phyloP scores from a whole-genome alignment of 2,329 filamentous ascomycete species.

The Pseudonectria buxi region DNA sequence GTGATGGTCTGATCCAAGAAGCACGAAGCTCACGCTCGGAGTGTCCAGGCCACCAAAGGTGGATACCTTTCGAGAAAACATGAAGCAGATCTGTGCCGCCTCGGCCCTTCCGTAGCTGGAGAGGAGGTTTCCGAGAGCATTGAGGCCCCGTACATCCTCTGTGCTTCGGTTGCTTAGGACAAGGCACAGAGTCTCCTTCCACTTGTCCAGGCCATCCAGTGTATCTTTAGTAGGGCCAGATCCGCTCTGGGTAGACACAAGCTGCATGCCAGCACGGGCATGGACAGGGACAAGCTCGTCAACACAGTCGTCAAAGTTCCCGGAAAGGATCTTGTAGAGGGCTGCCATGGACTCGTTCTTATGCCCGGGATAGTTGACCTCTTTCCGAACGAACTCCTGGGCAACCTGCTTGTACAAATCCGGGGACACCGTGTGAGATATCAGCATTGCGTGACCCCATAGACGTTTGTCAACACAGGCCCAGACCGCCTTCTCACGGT shows the following conservation, averaged over 20 bases:
- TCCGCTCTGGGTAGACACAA: conserved; percentile 69
- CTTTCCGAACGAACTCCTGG: conserved; percentile 91
- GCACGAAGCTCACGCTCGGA: conserved; percentile 66
- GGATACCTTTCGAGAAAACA: conserved; percentile 68
- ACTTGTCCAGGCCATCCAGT: conserved; percentile 81
- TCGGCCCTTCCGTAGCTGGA: conserved; percentile 81
- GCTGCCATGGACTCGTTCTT: conserved; percentile 85
- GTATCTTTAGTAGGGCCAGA: conserved; percentile 61
- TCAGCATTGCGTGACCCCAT: conserved; percentile 94
- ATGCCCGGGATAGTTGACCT: conserved; percentile 75
- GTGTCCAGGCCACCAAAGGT: conserved; percentile 83
- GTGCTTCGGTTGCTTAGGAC: conserved; percentile 81
- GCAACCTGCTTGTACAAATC: conserved; percentile 88
- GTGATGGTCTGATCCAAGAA: conserved; percentile 78
- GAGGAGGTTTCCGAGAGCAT: conserved; percentile 74
- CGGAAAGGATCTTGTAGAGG: conserved; percentile 87
- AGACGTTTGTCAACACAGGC: conserved; percentile 84
- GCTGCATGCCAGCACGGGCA: conserved; percentile 83
- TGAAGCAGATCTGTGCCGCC: conserved; percentile 87
- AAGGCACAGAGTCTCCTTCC: conserved; percentile 83
- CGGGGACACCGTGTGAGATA: conserved; percentile 70
- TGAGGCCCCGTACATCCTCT: conserved; percentile 70
- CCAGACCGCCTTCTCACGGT: conserved; percentile 90
- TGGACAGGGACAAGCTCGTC: conserved; percentile 93
- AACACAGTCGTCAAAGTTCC: conserved; percentile 88